A percentile compares a stretch with the other conserved stretches of the same genome.
These are phyloP conservation scores for Penicillium paxilli DNA, from an alignment of 495 filamentous ascomycete species.

Conservation along the genomic window DNA sequence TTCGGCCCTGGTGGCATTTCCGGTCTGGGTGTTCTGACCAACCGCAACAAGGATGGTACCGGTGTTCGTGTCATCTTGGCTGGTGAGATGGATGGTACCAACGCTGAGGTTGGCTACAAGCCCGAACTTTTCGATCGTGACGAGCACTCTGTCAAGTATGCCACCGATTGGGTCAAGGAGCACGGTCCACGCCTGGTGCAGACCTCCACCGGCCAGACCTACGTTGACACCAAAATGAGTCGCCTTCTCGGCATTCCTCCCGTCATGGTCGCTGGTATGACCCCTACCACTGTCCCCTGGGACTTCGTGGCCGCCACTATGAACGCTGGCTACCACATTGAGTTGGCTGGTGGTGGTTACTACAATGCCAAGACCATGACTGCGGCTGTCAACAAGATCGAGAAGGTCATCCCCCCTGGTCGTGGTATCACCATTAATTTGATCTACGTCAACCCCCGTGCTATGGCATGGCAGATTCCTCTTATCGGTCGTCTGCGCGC, in stretches of 20 bases:
- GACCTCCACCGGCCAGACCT: slow-evolving; percentile 82
- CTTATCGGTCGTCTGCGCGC: slow-evolving; percentile 79
- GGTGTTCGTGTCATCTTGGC: slow-evolving; percentile 94
- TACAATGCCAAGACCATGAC: slow-evolving; percentile 91
- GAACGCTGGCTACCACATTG: slow-evolving; percentile 92
- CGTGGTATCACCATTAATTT: slow-evolving; percentile 92
- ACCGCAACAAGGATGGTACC: slow-evolving; percentile 97
- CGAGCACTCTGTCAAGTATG: slow-evolving; percentile 89
- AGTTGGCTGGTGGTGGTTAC: slow-evolving; percentile 90
- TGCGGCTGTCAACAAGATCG: slow-evolving; percentile 84
- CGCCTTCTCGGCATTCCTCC: slow-evolving; percentile 84
- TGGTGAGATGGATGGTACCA: slow-evolving; percentile 85
- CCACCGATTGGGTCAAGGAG: slow-evolving; percentile 97
- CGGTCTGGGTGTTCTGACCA: slow-evolving; percentile 92
- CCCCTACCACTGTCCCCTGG: slow-evolving; percentile 89
- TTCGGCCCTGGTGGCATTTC: slow-evolving; percentile 97
- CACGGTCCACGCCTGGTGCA: slow-evolving; percentile 85
- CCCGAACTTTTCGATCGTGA: slow-evolving; percentile 96
- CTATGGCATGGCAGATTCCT: slow-evolving; percentile 98
- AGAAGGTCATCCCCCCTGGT: slow-evolving; percentile 81
- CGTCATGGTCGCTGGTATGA: slow-evolving; percentile 95
- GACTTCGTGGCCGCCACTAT: slow-evolving; percentile 95
- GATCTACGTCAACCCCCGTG: slow-evolving; percentile 94
- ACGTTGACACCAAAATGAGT: slow-evolving; percentile 98
- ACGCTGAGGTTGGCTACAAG: slow-evolving; percentile 92